Evolutionary conservation across 768 basidiomycete genomes (phyloP).

Genomic region (Pleurotus tuber-regium): DNA sequence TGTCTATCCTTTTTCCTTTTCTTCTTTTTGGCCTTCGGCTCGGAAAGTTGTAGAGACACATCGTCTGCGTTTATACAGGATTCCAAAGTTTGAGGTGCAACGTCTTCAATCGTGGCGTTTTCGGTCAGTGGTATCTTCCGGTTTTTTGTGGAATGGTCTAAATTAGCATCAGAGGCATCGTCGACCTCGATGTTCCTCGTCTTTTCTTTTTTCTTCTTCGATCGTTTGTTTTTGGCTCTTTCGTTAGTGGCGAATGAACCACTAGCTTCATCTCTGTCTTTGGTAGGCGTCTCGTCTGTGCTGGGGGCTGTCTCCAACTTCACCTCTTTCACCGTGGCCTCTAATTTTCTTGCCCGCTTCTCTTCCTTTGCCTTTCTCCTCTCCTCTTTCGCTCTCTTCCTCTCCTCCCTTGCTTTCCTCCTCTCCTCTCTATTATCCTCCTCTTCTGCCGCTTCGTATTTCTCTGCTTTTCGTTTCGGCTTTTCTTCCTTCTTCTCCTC

Average conservation of each 20-base stretch:
- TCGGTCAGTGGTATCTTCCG: no score
- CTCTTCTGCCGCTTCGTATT: neutral
- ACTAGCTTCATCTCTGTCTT: neutral
- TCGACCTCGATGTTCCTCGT: neutral
- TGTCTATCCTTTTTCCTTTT: slow-evolving; percentile 6
- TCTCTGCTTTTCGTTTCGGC: neutral
- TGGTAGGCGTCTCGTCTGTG: neutral
- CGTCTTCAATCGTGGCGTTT: no score
- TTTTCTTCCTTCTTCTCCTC: neutral
- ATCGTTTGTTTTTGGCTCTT: no score
- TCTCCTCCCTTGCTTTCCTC: slow-evolving; percentile 8
- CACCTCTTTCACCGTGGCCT: slow-evolving; percentile 13
- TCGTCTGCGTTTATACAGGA: no score
- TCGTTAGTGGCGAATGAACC: no score
- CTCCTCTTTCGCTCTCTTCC: slow-evolving; percentile 1
- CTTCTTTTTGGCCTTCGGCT: slow-evolving; percentile 8
- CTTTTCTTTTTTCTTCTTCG: neutral
- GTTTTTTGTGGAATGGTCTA: no score
- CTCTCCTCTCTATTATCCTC: slow-evolving; percentile 6
- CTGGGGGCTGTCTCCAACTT: neutral
- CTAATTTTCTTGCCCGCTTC: slow-evolving; percentile 5
- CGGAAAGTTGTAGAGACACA: no score
- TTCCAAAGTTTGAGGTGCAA: no score
- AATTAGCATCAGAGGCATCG: no score
- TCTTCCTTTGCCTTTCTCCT: slow-evolving; percentile 11